These are phyloP conservation scores for Morella rubra DNA, from an alignment of 306 rosid genomes.

Conservation along the genomic window DNA sequence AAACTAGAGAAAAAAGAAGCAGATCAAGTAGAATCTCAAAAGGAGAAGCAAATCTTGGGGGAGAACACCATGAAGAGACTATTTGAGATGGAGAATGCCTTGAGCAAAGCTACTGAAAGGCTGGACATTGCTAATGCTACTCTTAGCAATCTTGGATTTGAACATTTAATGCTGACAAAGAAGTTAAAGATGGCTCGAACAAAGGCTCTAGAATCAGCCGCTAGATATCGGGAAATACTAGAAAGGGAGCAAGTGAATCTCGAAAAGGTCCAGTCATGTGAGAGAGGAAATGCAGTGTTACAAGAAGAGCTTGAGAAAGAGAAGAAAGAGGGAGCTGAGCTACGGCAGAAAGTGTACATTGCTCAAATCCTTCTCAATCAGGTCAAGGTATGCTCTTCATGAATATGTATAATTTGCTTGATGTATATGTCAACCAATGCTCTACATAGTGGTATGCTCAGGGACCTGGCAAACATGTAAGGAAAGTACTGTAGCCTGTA, in stretches of 20 bases:
- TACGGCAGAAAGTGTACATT: slow-evolving; percentile 42
- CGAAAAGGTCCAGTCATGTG: slow-evolving; percentile 43
- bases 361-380: slow-evolving; percentile 37
- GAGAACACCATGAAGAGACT: slow-evolving; percentile 58
- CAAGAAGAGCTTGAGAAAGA: slow-evolving; percentile 48
- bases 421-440: no score
- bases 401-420: no score
- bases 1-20: slow-evolving; percentile 49
- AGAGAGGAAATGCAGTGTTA: slow-evolving; percentile 39
- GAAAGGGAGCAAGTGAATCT: slow-evolving; percentile 45
- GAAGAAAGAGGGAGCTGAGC: slow-evolving; percentile 40
- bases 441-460: background rate
- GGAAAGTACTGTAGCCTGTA: background rate
- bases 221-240: slow-evolving; percentile 38
- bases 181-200: slow-evolving; percentile 43
- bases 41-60: slow-evolving; percentile 40
- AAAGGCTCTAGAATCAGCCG: slow-evolving; percentile 38
- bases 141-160: slow-evolving; percentile 32
- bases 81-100: slow-evolving; percentile 55
- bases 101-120: slow-evolving; percentile 41
- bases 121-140: slow-evolving; percentile 40
- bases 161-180: slow-evolving; percentile 43
- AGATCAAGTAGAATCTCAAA: slow-evolving; percentile 17
- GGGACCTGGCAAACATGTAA: slow-evolving; percentile 10
- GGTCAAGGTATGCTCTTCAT: slow-evolving; percentile 47